Base-by-base conservation (phyloP, 306 rosid species). In the Medicago lupulina region DNA sequence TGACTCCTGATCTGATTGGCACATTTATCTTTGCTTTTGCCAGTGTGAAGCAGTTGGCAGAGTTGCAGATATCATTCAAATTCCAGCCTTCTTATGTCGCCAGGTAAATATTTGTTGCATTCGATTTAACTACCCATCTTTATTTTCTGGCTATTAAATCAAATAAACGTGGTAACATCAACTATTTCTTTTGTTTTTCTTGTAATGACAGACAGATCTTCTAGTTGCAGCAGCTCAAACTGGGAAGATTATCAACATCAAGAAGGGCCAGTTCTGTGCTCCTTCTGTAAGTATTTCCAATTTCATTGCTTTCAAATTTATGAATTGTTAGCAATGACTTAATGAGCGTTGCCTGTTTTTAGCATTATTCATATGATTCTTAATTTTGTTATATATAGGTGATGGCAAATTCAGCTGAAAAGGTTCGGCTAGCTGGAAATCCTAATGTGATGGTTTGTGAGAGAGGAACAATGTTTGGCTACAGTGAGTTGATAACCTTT, bases 251-350 rank as follows among this genome's bases (percentile, higher is more conserved):
- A 70, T 95, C 74, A 84, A 95, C 81, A 89, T 95, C 51, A 92
- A 95, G 85, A 95, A 95, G 85, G 99, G 99, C 82, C 99, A 95
- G 86, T 95, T 95, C 76, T 95, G 97, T 85, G 97, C 97, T 84
- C 85, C 99, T 80, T 92, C 97, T 58, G 99, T 92, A 79, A 86
- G 99, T 92, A 82, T 71, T 18, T 50, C 71, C 54, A 57, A 60
- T 36, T 49, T 76, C 71, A 54, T 17, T 61, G 36, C 66, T 76
- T 57, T 38, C 47, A 78, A 61, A 76, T 58, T 79, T 49, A 38
- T 25, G 54, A 59, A 49, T 68, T 46, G 18, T 49, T 69, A 38
- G 16, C 62, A 62, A 6, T 18, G 21, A 77, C 19, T 78, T 53
- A 34, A 34, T 34, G 7, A 34, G 38, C 3, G 7, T 34, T 34